These are phyloP conservation scores for Coemansia sp. DNA, from an alignment of 192 early-diverging fungal genomes.

Conservation along the genomic window DNA sequence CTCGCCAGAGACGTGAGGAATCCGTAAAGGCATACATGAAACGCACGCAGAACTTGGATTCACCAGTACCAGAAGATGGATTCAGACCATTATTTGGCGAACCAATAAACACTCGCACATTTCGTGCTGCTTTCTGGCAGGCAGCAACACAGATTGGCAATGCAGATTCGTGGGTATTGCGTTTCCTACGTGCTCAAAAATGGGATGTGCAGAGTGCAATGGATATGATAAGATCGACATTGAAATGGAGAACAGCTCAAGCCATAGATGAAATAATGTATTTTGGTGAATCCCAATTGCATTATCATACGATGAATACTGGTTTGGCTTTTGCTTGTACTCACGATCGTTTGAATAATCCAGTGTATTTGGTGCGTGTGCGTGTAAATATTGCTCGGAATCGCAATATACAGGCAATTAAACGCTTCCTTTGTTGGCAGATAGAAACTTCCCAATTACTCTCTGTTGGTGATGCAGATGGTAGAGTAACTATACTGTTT, in stretches of 20 bases:
- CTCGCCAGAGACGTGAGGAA: conserved; percentile 2
- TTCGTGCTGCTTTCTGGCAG: conserved; percentile 62
- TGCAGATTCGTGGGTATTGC: conserved; percentile 68
- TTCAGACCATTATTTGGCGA: conserved; percentile 35
- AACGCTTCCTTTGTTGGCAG: conserved; percentile 62
- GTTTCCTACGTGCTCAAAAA: conserved; percentile 83
- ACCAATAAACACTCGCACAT: conserved; percentile 16
- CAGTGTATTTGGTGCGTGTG: conserved; percentile 58
- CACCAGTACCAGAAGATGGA: conserved; percentile 7
- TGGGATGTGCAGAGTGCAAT: conserved; percentile 75
- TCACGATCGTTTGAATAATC: conserved; percentile 54
- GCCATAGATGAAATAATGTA: conserved; percentile 57
- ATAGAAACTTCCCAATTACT: conserved; percentile 62
- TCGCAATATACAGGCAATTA: conserved; percentile 58
- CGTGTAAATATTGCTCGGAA: conserved; percentile 49
- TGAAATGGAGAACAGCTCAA: conserved; percentile 71
- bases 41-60: conserved; percentile 1
- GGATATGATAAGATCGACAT: conserved; percentile 62
- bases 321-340: conserved; percentile 58
- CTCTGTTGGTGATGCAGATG: conserved; percentile 43
- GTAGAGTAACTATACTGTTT: conserved; percentile 71
- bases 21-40: conserved; percentile 16
- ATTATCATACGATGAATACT: conserved; percentile 51
- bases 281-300: conserved; percentile 59
- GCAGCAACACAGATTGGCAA: conserved; percentile 59